Base-by-base conservation (phyloP, 169 alveolate genomes). In the Plasmodium knowlesi region DNA sequence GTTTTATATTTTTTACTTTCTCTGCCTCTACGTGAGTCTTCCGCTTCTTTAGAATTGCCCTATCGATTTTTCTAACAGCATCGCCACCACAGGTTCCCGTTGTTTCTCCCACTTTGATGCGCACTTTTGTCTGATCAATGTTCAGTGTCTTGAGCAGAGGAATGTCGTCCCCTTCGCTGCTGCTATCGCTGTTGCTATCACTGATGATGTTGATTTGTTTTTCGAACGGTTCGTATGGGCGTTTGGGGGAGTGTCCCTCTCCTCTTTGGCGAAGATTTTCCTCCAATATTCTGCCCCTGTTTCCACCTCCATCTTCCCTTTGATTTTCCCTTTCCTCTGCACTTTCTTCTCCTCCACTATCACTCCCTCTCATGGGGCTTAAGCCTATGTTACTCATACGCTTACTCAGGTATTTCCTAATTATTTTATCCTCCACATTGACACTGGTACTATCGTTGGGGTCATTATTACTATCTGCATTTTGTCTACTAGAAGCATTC, bases 391-490 rank as follows among this genome's bases (percentile, higher is more conserved):
- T 32, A 25, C 34, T 85, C 67, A 74, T 74, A 57, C 78, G 93
- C 30, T 85, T 71, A 41, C 84, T 85, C 80, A 85, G 41, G 53
- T 85, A 85, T 25, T 72, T 85, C 67, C 53, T 85, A 50, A 85
- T 73, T 73, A 85, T 85, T 73, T 73, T 85, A 50, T 85, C 84
- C 32, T 85, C 85, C 16, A 43, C 39, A 8, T 39, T 37, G 1
- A 14, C 84, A 3, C 25, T 25, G 76, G 37, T 67, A 28, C 30
- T 28, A 19, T 67, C 76, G 3, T 67, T 19, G 30, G 76, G 16
- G 14, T 3, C 76, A 67, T 67, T 67, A 6, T 67, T 8, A 67
- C 6, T 67, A 8, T 22, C n/a, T 22, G 41, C 10, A 19, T 8
- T 30, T 16, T 83, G 72, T 22, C 50, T 14, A 67, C 34, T 19